These are phyloP conservation scores for Fagopyrum homotropicum DNA, from an alignment of 148 eudicot species.

Conservation along the genomic window DNA sequence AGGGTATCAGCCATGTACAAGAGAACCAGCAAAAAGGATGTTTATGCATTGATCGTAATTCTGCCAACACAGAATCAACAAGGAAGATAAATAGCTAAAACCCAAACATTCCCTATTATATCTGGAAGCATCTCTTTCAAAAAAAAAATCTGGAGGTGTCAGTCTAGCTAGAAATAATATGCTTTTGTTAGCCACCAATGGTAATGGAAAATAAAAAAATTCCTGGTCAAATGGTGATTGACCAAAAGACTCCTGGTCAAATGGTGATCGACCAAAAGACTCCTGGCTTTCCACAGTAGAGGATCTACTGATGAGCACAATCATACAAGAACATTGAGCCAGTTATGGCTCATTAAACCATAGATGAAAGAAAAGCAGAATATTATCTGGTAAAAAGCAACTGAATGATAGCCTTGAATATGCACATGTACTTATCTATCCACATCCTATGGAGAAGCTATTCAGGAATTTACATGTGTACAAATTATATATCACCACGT, in stretches of 20 bases:
- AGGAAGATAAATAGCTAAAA: neutral
- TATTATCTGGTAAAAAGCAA: neutral
- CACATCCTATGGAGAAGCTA: no score
- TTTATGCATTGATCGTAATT: neutral
- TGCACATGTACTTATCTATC: no score
- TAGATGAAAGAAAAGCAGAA: neutral
- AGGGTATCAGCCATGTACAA: neutral
- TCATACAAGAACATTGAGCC: neutral
- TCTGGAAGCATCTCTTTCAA: neutral
- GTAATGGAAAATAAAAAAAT: no score
- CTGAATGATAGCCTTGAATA: no score
- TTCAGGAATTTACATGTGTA: no score
- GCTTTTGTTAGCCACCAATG: neutral
- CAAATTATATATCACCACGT: no score
- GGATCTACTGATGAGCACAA: neutral
- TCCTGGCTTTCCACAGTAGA: neutral
- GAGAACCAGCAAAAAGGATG: neutral
- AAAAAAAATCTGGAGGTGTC: neutral
- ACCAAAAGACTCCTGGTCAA: neutral
- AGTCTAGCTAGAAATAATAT: neutral
- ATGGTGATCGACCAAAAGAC: no score
- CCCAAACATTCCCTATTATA: neutral
- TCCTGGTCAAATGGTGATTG: neutral
- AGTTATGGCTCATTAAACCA: neutral
- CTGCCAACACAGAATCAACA: neutral